Percentiles rank a stretch among this genome's conserved stretches.
These are phyloP conservation scores for Yamadazyma atmosphaerica DNA, from an alignment of 1,139 yeast genomes.

Conservation along the genomic window DNA sequence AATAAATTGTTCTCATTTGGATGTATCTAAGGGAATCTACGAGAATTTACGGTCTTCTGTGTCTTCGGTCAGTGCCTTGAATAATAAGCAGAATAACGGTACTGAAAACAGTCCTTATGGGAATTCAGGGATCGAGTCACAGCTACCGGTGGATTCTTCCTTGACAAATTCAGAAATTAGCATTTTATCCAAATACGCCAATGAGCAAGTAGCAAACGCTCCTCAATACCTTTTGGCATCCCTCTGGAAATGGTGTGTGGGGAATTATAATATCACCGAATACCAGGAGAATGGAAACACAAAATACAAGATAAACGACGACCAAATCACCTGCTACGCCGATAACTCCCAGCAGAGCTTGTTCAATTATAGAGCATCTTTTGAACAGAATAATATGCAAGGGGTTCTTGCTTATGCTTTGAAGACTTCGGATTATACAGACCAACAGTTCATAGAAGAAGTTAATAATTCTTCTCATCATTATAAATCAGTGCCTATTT, in stretches of 20 bases:
- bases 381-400: conserved; percentile 40
- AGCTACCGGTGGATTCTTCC: conserved; percentile 35
- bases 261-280: conserved; percentile 34
- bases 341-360: conserved; percentile 19
- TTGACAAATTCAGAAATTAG: conserved; percentile 53
- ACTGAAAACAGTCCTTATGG: conserved; percentile 4
- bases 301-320: conserved; percentile 18
- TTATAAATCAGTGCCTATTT: conserved; percentile 23
- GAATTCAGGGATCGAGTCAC: conserved; percentile 2
- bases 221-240: conserved; percentile 51
- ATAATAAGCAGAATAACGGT: neutral
- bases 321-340: conserved; percentile 22
- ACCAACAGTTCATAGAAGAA: conserved; percentile 18
- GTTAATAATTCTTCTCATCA: conserved; percentile 19
- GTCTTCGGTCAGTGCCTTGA: conserved; percentile 8
- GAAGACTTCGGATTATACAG: conserved; percentile 21
- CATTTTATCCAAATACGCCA: conserved; percentile 48
- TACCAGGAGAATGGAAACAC: conserved; percentile 13
- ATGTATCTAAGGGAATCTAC: conserved; percentile 53
- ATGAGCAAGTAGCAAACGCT: conserved; percentile 46
- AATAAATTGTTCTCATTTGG: conserved; percentile 50
- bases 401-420: conserved; percentile 51
- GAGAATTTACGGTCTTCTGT: conserved; percentile 43
- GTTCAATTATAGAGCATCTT: conserved; percentile 47
- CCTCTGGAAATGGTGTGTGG: conserved; percentile 49